Evolutionary conservation across 2,329 filamentous ascomycete genomes (phyloP).

Genomic region (Pseudogymnoascus sp.): DNA sequence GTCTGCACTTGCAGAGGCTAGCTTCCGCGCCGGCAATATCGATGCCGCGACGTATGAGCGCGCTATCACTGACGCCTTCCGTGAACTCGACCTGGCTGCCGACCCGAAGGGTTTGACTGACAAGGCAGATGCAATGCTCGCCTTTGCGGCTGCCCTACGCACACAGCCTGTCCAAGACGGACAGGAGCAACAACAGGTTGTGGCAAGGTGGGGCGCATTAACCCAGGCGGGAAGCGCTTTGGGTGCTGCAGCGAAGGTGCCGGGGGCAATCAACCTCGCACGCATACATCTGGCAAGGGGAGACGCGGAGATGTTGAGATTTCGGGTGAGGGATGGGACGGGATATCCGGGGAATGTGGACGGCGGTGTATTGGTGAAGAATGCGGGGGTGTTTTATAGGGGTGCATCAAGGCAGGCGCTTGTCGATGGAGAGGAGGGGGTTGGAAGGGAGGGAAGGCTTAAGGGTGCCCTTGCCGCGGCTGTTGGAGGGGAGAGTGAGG

Average conservation of each 20-base stretch:
- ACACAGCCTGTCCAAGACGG: constrained; percentile 27
- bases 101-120: constrained; percentile 41
- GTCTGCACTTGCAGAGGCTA: constrained; percentile 46
- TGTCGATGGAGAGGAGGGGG: constrained; percentile 33
- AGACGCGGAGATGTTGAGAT: constrained; percentile 46
- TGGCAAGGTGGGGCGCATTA: constrained; percentile 44
- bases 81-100: constrained; percentile 34
- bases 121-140: constrained; percentile 48
- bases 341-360: constrained; percentile 37
- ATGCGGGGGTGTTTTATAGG: constrained; percentile 50
- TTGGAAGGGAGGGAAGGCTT: constrained; percentile 33
- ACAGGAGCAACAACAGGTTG: constrained; percentile 20
- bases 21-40: constrained; percentile 44
- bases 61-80: constrained; percentile 35
- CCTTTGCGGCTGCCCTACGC: constrained; percentile 37
- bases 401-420: constrained; percentile 35
- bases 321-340: constrained; percentile 40
- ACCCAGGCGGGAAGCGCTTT: constrained; percentile 42
- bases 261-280: constrained; percentile 39
- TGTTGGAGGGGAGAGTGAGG: constrained; percentile 33
- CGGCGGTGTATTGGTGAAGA: constrained; percentile 40
- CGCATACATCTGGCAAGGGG: constrained; percentile 47
- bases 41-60: constrained; percentile 45
- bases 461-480: constrained; percentile 42
- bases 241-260: constrained; percentile 42